Base-by-base conservation (phyloP, 2,329 filamentous ascomycete genomes). In the Trichoderma sp. region DNA sequence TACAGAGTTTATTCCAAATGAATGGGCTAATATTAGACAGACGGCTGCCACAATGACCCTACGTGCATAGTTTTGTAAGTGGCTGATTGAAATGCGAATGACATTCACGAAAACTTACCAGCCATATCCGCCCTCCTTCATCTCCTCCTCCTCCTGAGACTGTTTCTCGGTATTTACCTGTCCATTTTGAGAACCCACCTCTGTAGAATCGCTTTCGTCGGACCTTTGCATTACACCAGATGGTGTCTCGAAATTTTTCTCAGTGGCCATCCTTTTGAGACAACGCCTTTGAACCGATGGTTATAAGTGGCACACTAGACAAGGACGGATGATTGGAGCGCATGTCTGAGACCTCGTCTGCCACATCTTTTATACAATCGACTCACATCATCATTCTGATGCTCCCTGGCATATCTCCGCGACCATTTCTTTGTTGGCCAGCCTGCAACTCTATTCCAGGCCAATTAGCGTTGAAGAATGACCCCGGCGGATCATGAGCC, bases 1-100 rank as follows among this genome's bases (percentile, higher is more conserved):
- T 12, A 69, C 67, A 7, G 67, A 69, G 3, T 69, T 69, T 20
- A 69, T 69, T 11, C 67, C 67, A 53, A 69, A 69, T 0, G 67
- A 69, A 39, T 69, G 67, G 17, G 57, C 57, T 9, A 69, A 62
- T 50, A 69, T 53, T 20, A 69, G 20, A 15, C 39, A 28, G 3
- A 69, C 67, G 1, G 67, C 57, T 3, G 39, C 57, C 11, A 69
- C 67, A 12, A 69, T 50, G 28, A 69, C 67, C 67, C 66, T 68
- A 15, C 3, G 28, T 11, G n/a, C 2, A 32, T 23, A 3, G 8
- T 20, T 4, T 9, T 47, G 13, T 58, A 11, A 47, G 55, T 7
- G 0, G 7, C 39, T 43, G 13, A 43, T 17, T 5, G 4, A 6
- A 12, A 6, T 9, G 7, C 3, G 32, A 15, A n/a, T 9, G 9